Base-by-base conservation (phyloP, 2,329 filamentous ascomycete species). In the Alternaria sp. region DNA sequence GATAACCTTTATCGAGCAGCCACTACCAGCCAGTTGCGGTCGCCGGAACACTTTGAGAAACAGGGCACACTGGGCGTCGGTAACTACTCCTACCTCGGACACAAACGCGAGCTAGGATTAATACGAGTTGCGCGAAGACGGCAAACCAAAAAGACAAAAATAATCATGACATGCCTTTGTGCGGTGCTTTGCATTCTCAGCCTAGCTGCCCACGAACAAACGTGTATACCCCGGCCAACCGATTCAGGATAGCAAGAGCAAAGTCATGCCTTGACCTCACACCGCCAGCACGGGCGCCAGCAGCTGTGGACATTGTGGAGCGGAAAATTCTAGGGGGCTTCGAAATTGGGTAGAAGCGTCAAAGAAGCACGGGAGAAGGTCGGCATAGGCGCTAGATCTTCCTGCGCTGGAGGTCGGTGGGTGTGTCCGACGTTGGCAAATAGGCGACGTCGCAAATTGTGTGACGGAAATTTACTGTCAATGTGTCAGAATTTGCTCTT, bases 301-400 rank as follows among this genome's bases (percentile, higher is more conserved):
- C 60, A 63, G 54, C 52, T 58, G 46, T 49, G 46, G 46, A 49
- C 57, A 62, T 44, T 57, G 66, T 70, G 66, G 69, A 67, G 64
- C 67, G 62, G 51, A 60, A 61, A 67, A 68, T 64, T 69, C 63
- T 65, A 65, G 65, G 68, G 70, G 67, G 57, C 26, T 51, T 61
- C 63, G 64, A 74, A 68, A 71, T 71, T 70, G 57, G 63, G 73
- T 78, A 66, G 76, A 78, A 78, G 73, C 57, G 62, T 73, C 65
- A 67, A 68, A 73, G 75, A 78, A 78, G 73, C 65, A 69, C 75
- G 75, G 75, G 70, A 78, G 76, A 78, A 78, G 73, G 65, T 49
- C 66, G 65, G 64, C 64, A 66, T 52, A 59, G 51, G 63, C 65
- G 68, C 72, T 65, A 71, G 69, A 73, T 73, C 63, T 62, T 63